These are phyloP conservation scores for Effrenium voratum DNA, from an alignment of 73 alveolate species.

Conservation along the genomic window DNA sequence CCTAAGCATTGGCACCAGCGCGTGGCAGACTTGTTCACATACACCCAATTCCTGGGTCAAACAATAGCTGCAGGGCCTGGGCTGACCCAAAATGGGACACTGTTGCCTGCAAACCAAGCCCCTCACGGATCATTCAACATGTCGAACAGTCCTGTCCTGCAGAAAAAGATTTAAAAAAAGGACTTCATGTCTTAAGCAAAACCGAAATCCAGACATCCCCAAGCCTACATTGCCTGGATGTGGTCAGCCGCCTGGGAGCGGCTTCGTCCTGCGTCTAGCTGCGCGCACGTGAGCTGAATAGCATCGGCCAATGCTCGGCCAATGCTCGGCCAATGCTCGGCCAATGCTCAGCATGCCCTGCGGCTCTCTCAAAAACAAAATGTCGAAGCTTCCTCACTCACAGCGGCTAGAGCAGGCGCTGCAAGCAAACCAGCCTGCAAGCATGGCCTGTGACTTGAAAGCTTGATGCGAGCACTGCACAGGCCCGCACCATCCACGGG, in stretches of 20 bases:
- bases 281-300: too few species aligned
- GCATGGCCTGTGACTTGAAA: too few species aligned
- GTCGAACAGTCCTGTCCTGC: neutral
- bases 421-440: too few species aligned
- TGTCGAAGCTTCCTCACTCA: too few species aligned
- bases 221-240: constrained; percentile 47
- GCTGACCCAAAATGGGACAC: neutral
- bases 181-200: neutral
- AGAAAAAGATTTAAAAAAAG: neutral
- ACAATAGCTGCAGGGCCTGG: neutral
- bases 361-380: too few species aligned
- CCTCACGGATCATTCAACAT: constrained; percentile 50
- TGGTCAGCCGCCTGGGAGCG: constrained; percentile 10
- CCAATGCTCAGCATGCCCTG: too few species aligned
- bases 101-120: neutral
- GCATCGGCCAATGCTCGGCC: too few species aligned
- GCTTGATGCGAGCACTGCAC: too few species aligned
- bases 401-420: too few species aligned
- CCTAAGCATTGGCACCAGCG: constrained; percentile 22
- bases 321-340: too few species aligned
- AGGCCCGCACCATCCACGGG: too few species aligned
- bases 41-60: constrained; percentile 18
- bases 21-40: constrained; percentile 48
- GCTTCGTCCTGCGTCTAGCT: too few species aligned
- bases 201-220: neutral